phyloP scores from a whole-genome alignment of 208 protist genomes.

The Trypanosoma avium region DNA sequence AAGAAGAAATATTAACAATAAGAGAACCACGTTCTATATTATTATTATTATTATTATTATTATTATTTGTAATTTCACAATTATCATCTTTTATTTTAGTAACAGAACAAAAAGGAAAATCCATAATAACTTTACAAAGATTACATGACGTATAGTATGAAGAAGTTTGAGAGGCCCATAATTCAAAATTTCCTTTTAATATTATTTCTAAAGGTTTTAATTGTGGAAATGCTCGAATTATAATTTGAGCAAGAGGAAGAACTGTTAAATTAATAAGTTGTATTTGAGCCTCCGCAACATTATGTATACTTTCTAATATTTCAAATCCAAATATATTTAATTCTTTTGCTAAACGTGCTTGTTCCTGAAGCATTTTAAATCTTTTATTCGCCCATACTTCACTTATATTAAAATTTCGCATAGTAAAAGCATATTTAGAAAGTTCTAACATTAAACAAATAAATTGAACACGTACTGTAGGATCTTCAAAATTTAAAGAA shows the following conservation, averaged over 20 bases:
- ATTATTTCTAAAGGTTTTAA: conserved; percentile 1
- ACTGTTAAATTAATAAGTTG: conserved; percentile 8
- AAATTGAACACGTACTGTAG: conserved; percentile 2
- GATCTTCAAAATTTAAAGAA: not conserved
- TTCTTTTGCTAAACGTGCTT: not conserved
- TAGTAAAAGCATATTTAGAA: conserved; percentile 15
- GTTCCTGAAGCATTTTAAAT: not conserved
- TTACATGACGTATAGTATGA: too few relatives aligned
- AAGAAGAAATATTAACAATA: not conserved
- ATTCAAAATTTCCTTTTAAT: not conserved
- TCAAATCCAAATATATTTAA: conserved; percentile 3
- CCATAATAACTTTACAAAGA: too few relatives aligned
- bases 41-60: not conserved
- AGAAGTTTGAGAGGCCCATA: conserved; percentile 5
- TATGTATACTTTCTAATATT: not conserved
- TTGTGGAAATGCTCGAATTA: not conserved
- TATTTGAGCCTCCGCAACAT: conserved; percentile 7
- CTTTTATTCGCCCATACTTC: conserved; percentile 1
- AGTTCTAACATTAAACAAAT: conserved; percentile 8
- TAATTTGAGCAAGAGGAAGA: conserved; percentile 4
- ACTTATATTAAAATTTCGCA: conserved; percentile 11
- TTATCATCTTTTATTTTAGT: not conserved
- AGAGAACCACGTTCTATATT: conserved; percentile 2
- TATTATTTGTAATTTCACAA: not conserved
- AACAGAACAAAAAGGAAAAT: not conserved